A percentile compares a stretch with the other conserved stretches of the same genome.
Conservation (phyloP, 2,329 filamentous ascomycete genomes). For the Boeremia exigua region DNA sequence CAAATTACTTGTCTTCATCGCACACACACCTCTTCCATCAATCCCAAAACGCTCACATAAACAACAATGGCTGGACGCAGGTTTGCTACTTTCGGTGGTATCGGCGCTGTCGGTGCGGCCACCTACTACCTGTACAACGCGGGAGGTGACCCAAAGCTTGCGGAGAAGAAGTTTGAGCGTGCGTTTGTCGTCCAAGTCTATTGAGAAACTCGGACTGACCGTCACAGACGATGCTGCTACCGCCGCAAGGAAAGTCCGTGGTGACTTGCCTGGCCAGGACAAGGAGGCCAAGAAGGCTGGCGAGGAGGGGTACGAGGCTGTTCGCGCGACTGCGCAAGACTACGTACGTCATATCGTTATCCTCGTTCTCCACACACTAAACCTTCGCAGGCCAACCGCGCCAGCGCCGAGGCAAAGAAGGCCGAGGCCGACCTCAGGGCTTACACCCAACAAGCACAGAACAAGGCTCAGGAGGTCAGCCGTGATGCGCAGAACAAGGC, state of each 20-base stretch:
- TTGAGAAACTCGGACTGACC: slow-evolving; percentile 17
- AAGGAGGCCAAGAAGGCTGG: slow-evolving; percentile 70
- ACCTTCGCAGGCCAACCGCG: slow-evolving; percentile 45
- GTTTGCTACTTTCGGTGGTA: slow-evolving; percentile 38
- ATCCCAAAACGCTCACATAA: slow-evolving; percentile 6
- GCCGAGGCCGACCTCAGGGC: slow-evolving; percentile 62
- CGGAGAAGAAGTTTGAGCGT: slow-evolving; percentile 90
- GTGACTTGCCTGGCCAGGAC: slow-evolving; percentile 67
- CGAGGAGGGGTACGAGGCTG: slow-evolving; percentile 55
- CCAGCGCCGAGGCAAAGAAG: slow-evolving; percentile 61
- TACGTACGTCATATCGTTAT: slow-evolving; percentile 31
- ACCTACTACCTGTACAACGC: slow-evolving; percentile 91
- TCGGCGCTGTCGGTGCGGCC: slow-evolving; percentile 63
- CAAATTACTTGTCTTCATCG: slow-evolving; percentile 12
- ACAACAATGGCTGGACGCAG: slow-evolving; percentile 37
- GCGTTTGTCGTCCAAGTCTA: slow-evolving; percentile 42
- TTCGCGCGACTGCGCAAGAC: slow-evolving; percentile 54
- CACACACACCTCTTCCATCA: slow-evolving; percentile 6
- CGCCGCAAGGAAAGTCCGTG: slow-evolving; percentile 70
- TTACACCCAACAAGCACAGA: slow-evolving; percentile 63
- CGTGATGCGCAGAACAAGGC: slow-evolving; percentile 15
- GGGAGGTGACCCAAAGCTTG: slow-evolving; percentile 79
- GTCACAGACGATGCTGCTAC: slow-evolving; percentile 75
- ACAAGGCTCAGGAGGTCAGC: slow-evolving; percentile 60
- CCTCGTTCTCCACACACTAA: slow-evolving; percentile 20